Evolutionary conservation across 2,329 filamentous ascomycete genomes (phyloP).

Genomic region (Acarospora socialis): DNA sequence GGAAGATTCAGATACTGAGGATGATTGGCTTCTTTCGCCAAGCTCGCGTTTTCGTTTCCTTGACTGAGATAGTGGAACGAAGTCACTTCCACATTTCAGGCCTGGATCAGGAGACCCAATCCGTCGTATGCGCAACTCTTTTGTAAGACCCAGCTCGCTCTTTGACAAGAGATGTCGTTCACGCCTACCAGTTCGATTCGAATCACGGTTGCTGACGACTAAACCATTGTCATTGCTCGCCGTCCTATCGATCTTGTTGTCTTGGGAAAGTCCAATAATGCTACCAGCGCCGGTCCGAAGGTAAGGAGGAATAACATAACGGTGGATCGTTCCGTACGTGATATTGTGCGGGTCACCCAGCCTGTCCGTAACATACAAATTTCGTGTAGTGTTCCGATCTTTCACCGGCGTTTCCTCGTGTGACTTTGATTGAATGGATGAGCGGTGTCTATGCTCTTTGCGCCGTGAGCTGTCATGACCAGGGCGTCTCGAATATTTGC

Average conservation of each 20-base stretch:
- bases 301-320: constrained; percentile 58
- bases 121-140: no score
- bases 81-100: constrained; percentile 15
- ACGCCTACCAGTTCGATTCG: no score
- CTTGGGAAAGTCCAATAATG: constrained; percentile 50
- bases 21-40: constrained; percentile 13
- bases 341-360: constrained; percentile 65
- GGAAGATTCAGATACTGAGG: constrained; percentile 16
- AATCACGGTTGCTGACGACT: no score
- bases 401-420: no score
- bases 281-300: constrained; percentile 52
- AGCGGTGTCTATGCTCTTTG: no score
- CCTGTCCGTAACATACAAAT: constrained; percentile 52
- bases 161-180: no score
- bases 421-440: no score
- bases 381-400: no score
- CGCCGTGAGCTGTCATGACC: no score
- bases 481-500: no score
- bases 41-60: constrained; percentile 28
- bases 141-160: no score
- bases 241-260: constrained; percentile 53
- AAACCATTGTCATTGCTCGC: constrained; percentile 34
- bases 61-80: constrained; percentile 19
- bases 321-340: constrained; percentile 59
- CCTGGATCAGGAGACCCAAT: no score